Conservation (phyloP, 176 grass and related monocot species). For the Avena sativa region DNA sequence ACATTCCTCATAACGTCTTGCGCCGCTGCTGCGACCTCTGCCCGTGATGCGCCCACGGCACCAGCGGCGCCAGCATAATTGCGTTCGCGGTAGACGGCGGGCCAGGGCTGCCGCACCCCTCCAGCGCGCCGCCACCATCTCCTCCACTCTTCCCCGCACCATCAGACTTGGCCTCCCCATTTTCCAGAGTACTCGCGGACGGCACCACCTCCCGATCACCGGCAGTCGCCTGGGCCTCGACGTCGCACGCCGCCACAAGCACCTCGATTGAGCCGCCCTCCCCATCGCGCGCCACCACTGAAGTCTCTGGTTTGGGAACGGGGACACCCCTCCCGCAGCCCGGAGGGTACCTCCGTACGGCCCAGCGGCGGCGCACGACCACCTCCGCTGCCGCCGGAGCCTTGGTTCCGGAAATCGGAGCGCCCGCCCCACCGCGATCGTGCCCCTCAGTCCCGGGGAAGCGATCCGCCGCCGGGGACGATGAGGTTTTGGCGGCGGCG, state of each 20-base stretch:
- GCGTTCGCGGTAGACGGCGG: constrained; percentile 5
- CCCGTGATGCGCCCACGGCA: constrained; percentile 36
- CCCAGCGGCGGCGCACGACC: constrained; percentile 26
- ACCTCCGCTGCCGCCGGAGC: neutral
- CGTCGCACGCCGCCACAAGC: neutral
- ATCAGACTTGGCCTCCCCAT: neutral
- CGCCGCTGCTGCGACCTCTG: constrained; percentile 29
- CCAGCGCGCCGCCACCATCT: neutral
- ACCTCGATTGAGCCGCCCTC: neutral
- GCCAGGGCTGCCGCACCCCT: constrained; percentile 12
- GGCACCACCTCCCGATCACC: neutral
- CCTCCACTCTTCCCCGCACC: neutral
- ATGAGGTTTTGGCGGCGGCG: constrained; percentile 15
- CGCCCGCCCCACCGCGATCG: neutral
- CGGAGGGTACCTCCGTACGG: constrained; percentile 51
- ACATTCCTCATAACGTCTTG: constrained; percentile 30
- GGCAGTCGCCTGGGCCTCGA: neutral
- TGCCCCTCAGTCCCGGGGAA: neutral
- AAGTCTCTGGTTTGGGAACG: neutral
- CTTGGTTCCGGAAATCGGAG: neutral
- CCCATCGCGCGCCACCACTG: neutral
- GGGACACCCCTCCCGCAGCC: constrained; percentile 36
- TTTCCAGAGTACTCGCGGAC: neutral
- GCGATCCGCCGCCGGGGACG: neutral
- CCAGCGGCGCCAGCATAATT: neutral